Evolutionary conservation across 108 stramenopile species (phyloP).

Genomic region (Cyclotella sp.): DNA sequence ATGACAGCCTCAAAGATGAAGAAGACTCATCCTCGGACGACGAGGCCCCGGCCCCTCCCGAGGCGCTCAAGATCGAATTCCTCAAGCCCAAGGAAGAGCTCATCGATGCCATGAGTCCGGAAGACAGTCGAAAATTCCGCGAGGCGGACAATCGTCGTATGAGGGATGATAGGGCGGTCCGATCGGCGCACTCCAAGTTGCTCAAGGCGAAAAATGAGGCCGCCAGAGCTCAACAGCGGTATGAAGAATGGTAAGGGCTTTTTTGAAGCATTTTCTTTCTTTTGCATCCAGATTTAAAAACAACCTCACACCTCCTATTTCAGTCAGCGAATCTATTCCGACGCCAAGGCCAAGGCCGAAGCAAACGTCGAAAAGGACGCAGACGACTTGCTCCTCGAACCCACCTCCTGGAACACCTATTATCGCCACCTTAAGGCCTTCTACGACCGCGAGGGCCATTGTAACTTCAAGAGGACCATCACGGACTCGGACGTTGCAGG

Average conservation of each 20-base stretch:
- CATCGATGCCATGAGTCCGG: conserved; percentile 16
- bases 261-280: not conserved
- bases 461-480: conserved; percentile 47
- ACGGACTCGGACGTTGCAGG: conserved; percentile 31
- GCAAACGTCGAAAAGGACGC: conserved; percentile 29
- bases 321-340: conserved; percentile 16
- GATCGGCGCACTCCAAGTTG: conserved; percentile 22
- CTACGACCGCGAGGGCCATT: conserved; percentile 43
- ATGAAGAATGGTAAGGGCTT: conserved; percentile 20
- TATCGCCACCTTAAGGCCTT: conserved; percentile 30
- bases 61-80: not conserved
- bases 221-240: conserved; percentile 24
- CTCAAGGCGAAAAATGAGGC: conserved; percentile 34
- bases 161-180: conserved; percentile 29
- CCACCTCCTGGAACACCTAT: conserved; percentile 44
- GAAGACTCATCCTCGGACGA: not conserved
- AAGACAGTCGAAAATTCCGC: conserved; percentile 19
- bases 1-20: not conserved
- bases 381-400: conserved; percentile 37
- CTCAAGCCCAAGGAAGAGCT: not conserved
- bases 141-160: conserved; percentile 33
- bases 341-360: conserved; percentile 13
- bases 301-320: not conserved
- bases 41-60: conserved; percentile 13
- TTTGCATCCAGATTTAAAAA: not conserved